phyloP scores from a whole-genome alignment of 495 filamentous ascomycete species.

The Aspergillus panamensis region DNA sequence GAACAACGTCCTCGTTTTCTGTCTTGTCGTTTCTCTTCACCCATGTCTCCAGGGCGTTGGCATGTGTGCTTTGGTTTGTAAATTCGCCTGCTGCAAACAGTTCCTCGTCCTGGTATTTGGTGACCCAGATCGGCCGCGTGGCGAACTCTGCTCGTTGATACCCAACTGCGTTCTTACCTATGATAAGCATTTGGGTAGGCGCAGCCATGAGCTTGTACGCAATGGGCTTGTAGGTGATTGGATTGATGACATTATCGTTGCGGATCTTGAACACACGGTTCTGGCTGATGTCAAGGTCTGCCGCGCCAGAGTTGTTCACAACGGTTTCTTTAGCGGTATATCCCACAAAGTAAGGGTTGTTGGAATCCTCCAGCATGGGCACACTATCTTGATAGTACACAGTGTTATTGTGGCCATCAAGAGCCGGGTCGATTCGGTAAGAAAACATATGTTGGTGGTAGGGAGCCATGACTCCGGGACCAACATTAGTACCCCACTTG shows the following conservation, averaged over 20 bases:
- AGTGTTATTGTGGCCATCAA: conserved; percentile 71
- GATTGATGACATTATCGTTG: conserved; percentile 61
- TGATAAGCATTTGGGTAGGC: conserved; percentile 76
- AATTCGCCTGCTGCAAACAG: conserved; percentile 79
- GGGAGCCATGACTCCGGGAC: conserved; percentile 75
- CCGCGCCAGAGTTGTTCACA: conserved; percentile 56
- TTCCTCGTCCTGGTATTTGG: conserved; percentile 72
- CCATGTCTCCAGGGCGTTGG: conserved; percentile 54
- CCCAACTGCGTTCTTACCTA: conserved; percentile 64
- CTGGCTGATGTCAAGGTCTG: conserved; percentile 56
- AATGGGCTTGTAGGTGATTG: conserved; percentile 70
- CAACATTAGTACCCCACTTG: conserved; percentile 80
- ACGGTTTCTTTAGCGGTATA: conserved; percentile 65
- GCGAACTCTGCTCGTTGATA: conserved; percentile 77
- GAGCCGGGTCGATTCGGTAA: conserved; percentile 75
- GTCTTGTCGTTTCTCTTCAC: conserved; percentile 49
- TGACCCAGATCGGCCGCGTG: conserved; percentile 78
- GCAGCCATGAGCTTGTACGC: conserved; percentile 75
- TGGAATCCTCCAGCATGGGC: conserved; percentile 64
- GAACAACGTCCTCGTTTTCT: conserved; percentile 52
- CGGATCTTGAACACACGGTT: conserved; percentile 81
- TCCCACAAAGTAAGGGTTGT: conserved; percentile 77
- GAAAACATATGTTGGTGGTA: conserved; percentile 91
- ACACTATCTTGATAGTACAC: conserved; percentile 70
- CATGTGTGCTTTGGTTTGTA: conserved; percentile 77